A percentile compares a stretch with the other conserved stretches of the same genome.
phyloP scores from a whole-genome alignment of 2,329 filamentous ascomycete genomes.

The Exophiala aquamarina region DNA sequence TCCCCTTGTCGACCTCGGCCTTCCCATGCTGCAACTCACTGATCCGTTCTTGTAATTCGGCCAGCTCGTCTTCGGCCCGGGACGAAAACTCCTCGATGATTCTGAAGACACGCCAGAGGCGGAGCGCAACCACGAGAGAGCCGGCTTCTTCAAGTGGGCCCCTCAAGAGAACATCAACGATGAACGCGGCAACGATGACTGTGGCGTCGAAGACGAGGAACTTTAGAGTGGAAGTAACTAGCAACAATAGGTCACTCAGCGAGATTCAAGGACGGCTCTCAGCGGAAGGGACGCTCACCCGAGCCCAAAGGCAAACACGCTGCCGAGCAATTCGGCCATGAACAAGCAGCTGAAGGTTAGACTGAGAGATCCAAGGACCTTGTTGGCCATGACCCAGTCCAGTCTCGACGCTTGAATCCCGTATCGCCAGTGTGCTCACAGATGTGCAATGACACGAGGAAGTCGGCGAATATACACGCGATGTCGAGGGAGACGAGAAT shows the following conservation, averaged over 20 bases:
- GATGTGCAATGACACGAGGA: constrained; percentile 50
- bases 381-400: constrained; percentile 37
- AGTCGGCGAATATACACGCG: constrained; percentile 53
- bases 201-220: constrained; percentile 66
- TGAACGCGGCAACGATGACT: constrained; percentile 62
- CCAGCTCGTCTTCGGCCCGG: constrained; percentile 63
- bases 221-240: constrained; percentile 57
- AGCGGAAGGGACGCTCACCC: constrained; percentile 43
- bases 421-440: constrained; percentile 41
- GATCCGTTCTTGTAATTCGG: constrained; percentile 55
- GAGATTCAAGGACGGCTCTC: constrained; percentile 2
- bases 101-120: constrained; percentile 69
- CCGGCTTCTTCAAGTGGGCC: constrained; percentile 61
- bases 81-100: constrained; percentile 68
- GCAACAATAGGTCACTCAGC: constrained; percentile 1
- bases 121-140: constrained; percentile 65
- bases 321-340: constrained; percentile 60
- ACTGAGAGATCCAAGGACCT: constrained; percentile 52
- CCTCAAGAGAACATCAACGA: constrained; percentile 61
- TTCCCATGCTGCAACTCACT: constrained; percentile 36
- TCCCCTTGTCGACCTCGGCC: constrained; percentile 27
- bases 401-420: constrained; percentile 20
- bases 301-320: constrained; percentile 62
- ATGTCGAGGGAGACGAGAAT: constrained; percentile 52
- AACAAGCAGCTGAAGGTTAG: constrained; percentile 65